These are phyloP conservation scores for Colletotrichum euphorbiae DNA, from an alignment of 2,329 filamentous ascomycete species.

Conservation along the genomic window DNA sequence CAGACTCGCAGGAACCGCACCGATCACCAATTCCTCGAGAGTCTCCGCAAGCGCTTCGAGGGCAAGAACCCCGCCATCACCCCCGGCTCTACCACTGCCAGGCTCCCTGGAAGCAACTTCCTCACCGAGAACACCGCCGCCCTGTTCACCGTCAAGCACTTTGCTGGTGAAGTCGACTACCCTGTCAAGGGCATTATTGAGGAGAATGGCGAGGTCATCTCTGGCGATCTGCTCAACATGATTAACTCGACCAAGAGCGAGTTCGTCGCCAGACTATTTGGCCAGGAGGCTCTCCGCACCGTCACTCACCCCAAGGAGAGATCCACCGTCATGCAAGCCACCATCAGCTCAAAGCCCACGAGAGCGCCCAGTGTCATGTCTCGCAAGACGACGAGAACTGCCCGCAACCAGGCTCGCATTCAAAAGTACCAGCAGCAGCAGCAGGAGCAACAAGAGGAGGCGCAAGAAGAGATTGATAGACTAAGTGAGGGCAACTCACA, in stretches of 20 bases:
- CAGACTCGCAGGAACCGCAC: conserved; percentile 91
- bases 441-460: conserved; percentile 52
- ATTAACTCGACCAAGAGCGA: conserved; percentile 88
- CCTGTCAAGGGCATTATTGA: conserved; percentile 87
- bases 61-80: conserved; percentile 92
- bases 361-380: conserved; percentile 93
- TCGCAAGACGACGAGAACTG: conserved; percentile 70
- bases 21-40: conserved; percentile 91
- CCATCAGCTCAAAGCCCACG: conserved; percentile 94
- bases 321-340: conserved; percentile 92
- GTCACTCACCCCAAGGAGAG: conserved; percentile 93
- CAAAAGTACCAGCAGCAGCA: conserved; percentile 54
- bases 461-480: conserved; percentile 60
- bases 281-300: conserved; percentile 94
- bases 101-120: conserved; percentile 90
- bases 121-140: conserved; percentile 83
- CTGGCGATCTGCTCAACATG: conserved; percentile 94
- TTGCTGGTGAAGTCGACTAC: conserved; percentile 96
- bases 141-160: conserved; percentile 92
- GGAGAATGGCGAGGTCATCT: conserved; percentile 96
- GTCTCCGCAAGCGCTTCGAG: conserved; percentile 90
- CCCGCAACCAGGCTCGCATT: conserved; percentile 43
- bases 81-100: conserved; percentile 79
- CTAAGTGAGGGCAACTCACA: conserved; percentile 62
- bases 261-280: conserved; percentile 91